phyloP scores from a whole-genome alignment of 805 yeast genomes.

The Saccharomycopsis fodiens region DNA sequence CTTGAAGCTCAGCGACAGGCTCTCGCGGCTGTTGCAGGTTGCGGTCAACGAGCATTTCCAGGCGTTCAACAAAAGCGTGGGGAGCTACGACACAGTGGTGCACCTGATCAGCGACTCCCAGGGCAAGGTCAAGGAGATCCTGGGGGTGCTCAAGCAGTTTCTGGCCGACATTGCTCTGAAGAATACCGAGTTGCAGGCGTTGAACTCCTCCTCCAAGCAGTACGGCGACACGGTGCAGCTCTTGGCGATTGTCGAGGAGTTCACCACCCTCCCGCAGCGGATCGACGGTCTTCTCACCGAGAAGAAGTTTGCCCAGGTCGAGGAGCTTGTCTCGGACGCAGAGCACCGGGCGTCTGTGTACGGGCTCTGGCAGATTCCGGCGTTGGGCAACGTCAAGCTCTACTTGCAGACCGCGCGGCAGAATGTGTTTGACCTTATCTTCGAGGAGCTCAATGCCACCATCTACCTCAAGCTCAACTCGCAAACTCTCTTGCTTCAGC shows the following conservation, averaged over 20 bases:
- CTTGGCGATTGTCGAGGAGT: slow-evolving; percentile 55
- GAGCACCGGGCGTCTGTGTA: slow-evolving; percentile 40
- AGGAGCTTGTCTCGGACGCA: slow-evolving; percentile 42
- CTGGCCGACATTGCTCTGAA: slow-evolving; percentile 44
- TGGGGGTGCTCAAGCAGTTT: slow-evolving; percentile 40
- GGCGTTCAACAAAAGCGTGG: slow-evolving; percentile 77
- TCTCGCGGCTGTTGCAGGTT: slow-evolving; percentile 49
- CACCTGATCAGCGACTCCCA: slow-evolving; percentile 61
- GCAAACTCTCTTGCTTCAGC: slow-evolving; percentile 9
- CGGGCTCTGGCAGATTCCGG: slow-evolving; percentile 50
- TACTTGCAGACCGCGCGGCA: slow-evolving; percentile 51
- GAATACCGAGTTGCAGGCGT: slow-evolving; percentile 50
- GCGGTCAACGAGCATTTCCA: slow-evolving; percentile 80
- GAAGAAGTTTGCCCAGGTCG: slow-evolving; percentile 61
- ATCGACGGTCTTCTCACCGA: slow-evolving; percentile 64
- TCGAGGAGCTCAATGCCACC: slow-evolving; percentile 70
- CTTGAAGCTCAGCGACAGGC: slow-evolving; percentile 45
- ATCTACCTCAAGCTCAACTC: slow-evolving; percentile 40
- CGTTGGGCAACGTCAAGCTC: slow-evolving; percentile 42
- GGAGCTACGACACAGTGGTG: slow-evolving; percentile 70
- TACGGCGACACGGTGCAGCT: slow-evolving; percentile 66
- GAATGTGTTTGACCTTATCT: slow-evolving; percentile 56
- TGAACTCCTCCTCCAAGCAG: slow-evolving; percentile 54
- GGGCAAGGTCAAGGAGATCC: slow-evolving; percentile 40
- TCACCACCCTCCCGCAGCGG: slow-evolving; percentile 50